Conservation (phyloP, 495 filamentous ascomycete genomes). For the Penicillium goetzii region DNA sequence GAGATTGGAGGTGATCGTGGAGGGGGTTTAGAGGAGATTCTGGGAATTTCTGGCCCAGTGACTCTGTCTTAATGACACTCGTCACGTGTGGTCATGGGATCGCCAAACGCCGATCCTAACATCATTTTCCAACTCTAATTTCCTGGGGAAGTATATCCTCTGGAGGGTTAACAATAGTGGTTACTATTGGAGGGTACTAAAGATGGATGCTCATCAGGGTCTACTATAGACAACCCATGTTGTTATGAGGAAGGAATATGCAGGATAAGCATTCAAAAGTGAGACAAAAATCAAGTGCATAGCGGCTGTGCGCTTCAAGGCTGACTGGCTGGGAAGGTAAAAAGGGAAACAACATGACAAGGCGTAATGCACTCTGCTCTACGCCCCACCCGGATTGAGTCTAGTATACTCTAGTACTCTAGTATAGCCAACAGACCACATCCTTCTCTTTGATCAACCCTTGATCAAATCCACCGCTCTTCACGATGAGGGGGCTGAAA, state of each 20-base stretch:
- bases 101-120: neutral
- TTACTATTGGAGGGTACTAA: neutral
- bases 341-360: neutral
- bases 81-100: neutral
- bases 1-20: neutral
- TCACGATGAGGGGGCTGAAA: neutral
- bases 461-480: neutral
- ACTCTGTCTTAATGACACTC: neutral
- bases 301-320: constrained; percentile 1
- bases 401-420: neutral
- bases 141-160: neutral
- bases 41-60: neutral
- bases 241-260: neutral
- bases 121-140: neutral
- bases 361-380: neutral
- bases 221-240: neutral
- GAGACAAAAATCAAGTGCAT: neutral
- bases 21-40: neutral
- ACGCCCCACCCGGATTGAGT: neutral
- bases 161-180: neutral
- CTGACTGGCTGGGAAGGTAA: neutral
- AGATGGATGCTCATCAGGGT: neutral
- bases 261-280: neutral
- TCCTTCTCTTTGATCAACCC: neutral
- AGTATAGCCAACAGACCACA: constrained; percentile 3